Conservation (phyloP, 2,329 filamentous ascomycete species). For the Neocatenulostroma microsporum region DNA sequence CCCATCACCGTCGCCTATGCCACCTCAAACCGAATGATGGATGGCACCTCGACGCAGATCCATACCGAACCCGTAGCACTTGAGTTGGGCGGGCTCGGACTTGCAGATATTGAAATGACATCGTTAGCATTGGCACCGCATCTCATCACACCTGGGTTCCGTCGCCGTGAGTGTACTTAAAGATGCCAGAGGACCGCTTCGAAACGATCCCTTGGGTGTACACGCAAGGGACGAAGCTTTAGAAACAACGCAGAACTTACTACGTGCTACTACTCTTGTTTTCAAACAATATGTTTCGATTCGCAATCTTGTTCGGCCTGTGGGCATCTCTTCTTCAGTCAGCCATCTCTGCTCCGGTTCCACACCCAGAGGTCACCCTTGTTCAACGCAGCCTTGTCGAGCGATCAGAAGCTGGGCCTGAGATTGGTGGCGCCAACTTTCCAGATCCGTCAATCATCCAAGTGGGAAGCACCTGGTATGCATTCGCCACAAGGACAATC, state of each 20-base stretch:
- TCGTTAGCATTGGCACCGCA: constrained; percentile 2
- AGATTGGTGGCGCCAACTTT: constrained; percentile 39
- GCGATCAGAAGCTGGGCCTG: constrained; percentile 17
- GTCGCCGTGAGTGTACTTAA: no score
- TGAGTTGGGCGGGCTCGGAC: no score
- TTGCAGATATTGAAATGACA: constrained; percentile 3
- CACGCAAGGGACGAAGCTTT: no score
- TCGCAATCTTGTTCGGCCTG: neutral
- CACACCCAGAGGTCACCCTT: constrained; percentile 1
- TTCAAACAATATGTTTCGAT: constrained; percentile 1
- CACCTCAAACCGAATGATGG: no score
- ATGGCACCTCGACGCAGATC: no score
- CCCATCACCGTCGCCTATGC: no score
- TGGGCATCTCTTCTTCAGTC: constrained; percentile 4
- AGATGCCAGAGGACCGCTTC: no score
- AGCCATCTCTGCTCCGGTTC: constrained; percentile 5
- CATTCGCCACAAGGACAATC: constrained; percentile 41
- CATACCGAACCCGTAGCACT: no score
- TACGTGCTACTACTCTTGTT: neutral
- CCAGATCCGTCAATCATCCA: constrained; percentile 47
- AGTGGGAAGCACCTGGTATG: constrained; percentile 47
- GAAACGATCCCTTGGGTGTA: no score
- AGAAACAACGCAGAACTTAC: neutral
- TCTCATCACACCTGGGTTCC: no score
- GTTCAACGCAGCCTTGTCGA: constrained; percentile 4